These are phyloP conservation scores for Huntiella moniliformis DNA, from an alignment of 2,329 filamentous ascomycete species.

Conservation along the genomic window DNA sequence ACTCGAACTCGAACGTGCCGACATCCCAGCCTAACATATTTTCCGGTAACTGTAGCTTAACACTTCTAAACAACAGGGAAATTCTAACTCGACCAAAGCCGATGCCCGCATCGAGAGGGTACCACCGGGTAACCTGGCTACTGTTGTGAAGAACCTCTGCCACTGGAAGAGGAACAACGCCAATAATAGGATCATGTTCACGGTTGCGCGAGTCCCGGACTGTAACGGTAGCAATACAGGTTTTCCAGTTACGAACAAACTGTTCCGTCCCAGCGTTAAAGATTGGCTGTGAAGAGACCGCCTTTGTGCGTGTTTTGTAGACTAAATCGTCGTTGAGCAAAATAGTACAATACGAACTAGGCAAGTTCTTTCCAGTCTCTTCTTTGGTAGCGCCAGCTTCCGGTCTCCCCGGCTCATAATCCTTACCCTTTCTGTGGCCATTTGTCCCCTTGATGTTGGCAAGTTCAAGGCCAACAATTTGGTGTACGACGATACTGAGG, in stretches of 20 bases:
- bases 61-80: constrained; percentile 72
- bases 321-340: constrained; percentile 72
- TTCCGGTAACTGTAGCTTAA: constrained; percentile 72
- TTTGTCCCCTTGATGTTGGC: constrained; percentile 72
- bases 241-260: constrained; percentile 87
- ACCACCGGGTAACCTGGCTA: constrained; percentile 79
- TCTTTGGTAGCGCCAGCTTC: constrained; percentile 71
- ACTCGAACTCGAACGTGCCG: constrained; percentile 77
- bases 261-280: constrained; percentile 93
- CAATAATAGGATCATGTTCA: constrained; percentile 86
- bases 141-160: constrained; percentile 74
- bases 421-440: constrained; percentile 54
- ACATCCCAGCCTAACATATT: constrained; percentile 84
- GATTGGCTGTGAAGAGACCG: constrained; percentile 82
- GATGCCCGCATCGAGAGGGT: constrained; percentile 86
- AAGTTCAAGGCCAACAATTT: constrained; percentile 89
- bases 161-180: constrained; percentile 73
- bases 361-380: constrained; percentile 60
- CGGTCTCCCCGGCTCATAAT: constrained; percentile 73
- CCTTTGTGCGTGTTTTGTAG: constrained; percentile 90
- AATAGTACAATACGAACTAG: constrained; percentile 88
- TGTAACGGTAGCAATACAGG: constrained; percentile 65
- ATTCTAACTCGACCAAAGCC: constrained; percentile 81
- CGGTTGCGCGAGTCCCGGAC: constrained; percentile 78
- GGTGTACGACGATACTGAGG: constrained; percentile 70